Evolutionary conservation across 768 basidiomycete species (phyloP), one percentile per base, ranked within the genome.

Genomic region (Russula foetens): DNA sequence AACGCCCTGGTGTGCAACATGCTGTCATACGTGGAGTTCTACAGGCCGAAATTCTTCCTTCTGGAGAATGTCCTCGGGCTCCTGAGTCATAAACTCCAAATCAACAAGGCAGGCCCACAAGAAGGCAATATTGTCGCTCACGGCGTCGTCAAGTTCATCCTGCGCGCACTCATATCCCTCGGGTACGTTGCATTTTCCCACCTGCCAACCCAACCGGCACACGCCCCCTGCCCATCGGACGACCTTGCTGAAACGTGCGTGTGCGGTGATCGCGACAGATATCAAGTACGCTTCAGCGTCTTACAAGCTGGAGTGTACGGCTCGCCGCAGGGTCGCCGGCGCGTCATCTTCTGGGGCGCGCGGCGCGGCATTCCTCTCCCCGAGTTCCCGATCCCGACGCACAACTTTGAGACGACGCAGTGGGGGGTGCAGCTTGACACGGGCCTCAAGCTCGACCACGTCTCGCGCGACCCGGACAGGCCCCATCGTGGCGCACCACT

Each of bases 1-100:
- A 81, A 83, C 43, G 81, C 82, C 4, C 74, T 90, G 43, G 77
- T 84, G 0, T 82, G 81, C 68, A 86, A 84, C 60, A 87, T 88
- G 86, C 74, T 90, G 8, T 81, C 82, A 24, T 85, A 80, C 60
- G 83, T 83, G 15, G 88, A 90, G 66, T 75, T 80, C 53, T 88
- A 85, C 63, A 70, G 78, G 46, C 85, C 86, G 0, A 70, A 72
- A 24, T 88, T 81, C 62, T 80, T 90, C 59, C 76, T 90, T 0
- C 73, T 91, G 23, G 88, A 91, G 68, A 91, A 91, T 70, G 88
- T 91, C 2, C 69, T 69, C 11, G 88, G 89, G 0, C 69, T 90
- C 7, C 68, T 89, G 1, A 71, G 70, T 29, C 78, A 81, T 69
- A 76, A 72, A 0, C 75, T 87, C 8, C 72, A 76, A 63, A 75